Percentiles rank a stretch among this genome's conserved stretches.
Evolutionary conservation across 495 filamentous ascomycete species (phyloP).

Genomic region (Glonium stellatum): DNA sequence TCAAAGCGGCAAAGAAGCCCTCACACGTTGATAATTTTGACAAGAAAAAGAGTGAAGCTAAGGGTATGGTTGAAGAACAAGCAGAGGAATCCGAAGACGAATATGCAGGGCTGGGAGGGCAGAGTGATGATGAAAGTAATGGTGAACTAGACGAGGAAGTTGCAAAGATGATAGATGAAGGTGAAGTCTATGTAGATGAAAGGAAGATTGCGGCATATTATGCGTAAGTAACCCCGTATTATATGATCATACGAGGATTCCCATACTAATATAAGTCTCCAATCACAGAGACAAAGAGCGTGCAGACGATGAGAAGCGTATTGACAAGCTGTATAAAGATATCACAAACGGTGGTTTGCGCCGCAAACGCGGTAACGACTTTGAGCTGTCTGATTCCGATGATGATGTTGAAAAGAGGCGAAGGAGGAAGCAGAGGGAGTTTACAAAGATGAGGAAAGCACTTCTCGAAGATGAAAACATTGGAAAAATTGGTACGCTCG

Average conservation of each 20-base stretch:
- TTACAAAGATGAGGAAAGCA: conserved; percentile 85
- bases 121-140: conserved; percentile 75
- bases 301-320: conserved; percentile 68
- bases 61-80: conserved; percentile 81
- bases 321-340: conserved; percentile 85
- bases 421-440: conserved; percentile 76
- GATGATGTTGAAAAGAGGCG: conserved; percentile 72
- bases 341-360: conserved; percentile 80
- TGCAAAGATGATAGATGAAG: conserved; percentile 85
- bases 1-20: conserved; percentile 56
- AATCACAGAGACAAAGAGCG: conserved; percentile 55
- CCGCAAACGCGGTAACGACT: conserved; percentile 65
- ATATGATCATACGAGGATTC: not conserved
- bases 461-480: conserved; percentile 86
- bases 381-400: conserved; percentile 79
- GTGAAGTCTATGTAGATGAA: conserved; percentile 64
- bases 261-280: conserved; percentile 7
- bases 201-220: conserved; percentile 75
- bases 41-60: conserved; percentile 82
- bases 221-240: conserved; percentile 57
- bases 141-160: conserved; percentile 64
- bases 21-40: conserved; percentile 51
- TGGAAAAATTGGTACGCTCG: conserved; percentile 58
- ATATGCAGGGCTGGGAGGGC: conserved; percentile 89
- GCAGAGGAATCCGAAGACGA: conserved; percentile 98